These are phyloP conservation scores for Lizanozyma gosingica DNA, from an alignment of 1,139 yeast species.

Conservation along the genomic window DNA sequence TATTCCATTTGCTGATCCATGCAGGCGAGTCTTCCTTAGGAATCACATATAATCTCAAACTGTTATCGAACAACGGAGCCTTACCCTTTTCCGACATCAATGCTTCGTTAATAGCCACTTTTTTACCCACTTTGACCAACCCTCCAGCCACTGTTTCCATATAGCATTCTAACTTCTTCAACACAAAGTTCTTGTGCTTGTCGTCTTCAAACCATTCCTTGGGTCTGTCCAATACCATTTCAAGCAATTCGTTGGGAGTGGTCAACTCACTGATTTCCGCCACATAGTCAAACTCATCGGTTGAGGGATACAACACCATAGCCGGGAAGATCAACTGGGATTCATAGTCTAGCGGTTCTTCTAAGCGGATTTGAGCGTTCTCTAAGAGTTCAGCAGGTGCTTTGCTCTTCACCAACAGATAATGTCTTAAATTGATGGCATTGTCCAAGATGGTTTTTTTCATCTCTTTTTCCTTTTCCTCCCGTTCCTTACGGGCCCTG, in stretches of 20 bases:
- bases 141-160: conserved; percentile 85
- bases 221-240: conserved; percentile 52
- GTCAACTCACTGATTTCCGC: conserved; percentile 65
- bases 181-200: conserved; percentile 49
- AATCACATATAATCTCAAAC: conserved; percentile 67
- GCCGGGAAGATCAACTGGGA: conserved; percentile 79
- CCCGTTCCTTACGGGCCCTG: conserved; percentile 21
- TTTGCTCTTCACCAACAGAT: conserved; percentile 37
- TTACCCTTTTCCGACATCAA: conserved; percentile 54
- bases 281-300: conserved; percentile 75
- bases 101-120: conserved; percentile 55
- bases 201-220: conserved; percentile 64
- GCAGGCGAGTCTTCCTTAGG: conserved; percentile 59
- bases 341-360: conserved; percentile 63
- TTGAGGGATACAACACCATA: conserved; percentile 72
- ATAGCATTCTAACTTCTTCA: conserved; percentile 57
- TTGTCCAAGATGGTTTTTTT: conserved; percentile 32
- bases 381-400: conserved; percentile 44
- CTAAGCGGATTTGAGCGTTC: conserved; percentile 44
- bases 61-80: conserved; percentile 72
- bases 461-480: conserved; percentile 22
- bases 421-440: conserved; percentile 50
- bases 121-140: conserved; percentile 75
- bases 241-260: conserved; percentile 52
- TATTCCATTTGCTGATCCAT: conserved; percentile 66